Evolutionary conservation across 306 rosid genomes (phyloP).

Genomic region (Rubus idaeus): DNA sequence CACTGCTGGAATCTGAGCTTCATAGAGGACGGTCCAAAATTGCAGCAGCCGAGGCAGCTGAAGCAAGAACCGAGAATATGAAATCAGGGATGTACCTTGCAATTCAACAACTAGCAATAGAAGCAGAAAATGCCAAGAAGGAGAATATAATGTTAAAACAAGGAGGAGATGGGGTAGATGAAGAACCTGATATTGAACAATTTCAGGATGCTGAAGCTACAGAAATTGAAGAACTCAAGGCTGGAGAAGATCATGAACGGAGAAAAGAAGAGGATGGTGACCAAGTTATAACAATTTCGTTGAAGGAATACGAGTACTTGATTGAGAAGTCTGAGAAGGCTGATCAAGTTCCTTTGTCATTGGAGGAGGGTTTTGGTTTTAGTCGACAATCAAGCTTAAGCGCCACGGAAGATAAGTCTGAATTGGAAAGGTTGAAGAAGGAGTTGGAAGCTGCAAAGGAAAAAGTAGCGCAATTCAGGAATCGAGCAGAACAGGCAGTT

Average conservation of each 20-base stretch:
- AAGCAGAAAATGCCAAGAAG: slow-evolving; percentile 34
- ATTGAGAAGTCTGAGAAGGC: slow-evolving; percentile 25
- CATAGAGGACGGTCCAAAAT: slow-evolving; percentile 36
- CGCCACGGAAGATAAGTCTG: slow-evolving; percentile 15
- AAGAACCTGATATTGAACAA: slow-evolving; percentile 22
- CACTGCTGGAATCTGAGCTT: slow-evolving; percentile 58
- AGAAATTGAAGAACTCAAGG: slow-evolving; percentile 6
- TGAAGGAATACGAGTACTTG: slow-evolving; percentile 33
- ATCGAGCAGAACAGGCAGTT: slow-evolving; percentile 73
- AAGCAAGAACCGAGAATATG: slow-evolving; percentile 33
- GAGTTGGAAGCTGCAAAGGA: slow-evolving; percentile 53
- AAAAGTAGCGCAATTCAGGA: slow-evolving; percentile 59
- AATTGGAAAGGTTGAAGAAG: slow-evolving; percentile 55
- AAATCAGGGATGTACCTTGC: slow-evolving; percentile 31
- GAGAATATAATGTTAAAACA: slow-evolving; percentile 31
- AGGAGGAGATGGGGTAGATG: slow-evolving; percentile 14
- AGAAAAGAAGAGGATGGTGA: slow-evolving; percentile 23
- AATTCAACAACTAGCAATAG: slow-evolving; percentile 36
- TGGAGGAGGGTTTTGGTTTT: slow-evolving; percentile 15
- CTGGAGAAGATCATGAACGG: slow-evolving; percentile 28
- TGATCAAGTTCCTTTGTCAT: slow-evolving; percentile 22
- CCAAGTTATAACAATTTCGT: slow-evolving; percentile 29
- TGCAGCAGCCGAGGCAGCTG: slow-evolving; percentile 36
- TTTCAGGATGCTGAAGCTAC: slow-evolving; percentile 3
- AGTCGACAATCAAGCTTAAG: slow-evolving; percentile 11